phyloP scores from a whole-genome alignment of 306 rosid species.

The Quercus parvula region DNA sequence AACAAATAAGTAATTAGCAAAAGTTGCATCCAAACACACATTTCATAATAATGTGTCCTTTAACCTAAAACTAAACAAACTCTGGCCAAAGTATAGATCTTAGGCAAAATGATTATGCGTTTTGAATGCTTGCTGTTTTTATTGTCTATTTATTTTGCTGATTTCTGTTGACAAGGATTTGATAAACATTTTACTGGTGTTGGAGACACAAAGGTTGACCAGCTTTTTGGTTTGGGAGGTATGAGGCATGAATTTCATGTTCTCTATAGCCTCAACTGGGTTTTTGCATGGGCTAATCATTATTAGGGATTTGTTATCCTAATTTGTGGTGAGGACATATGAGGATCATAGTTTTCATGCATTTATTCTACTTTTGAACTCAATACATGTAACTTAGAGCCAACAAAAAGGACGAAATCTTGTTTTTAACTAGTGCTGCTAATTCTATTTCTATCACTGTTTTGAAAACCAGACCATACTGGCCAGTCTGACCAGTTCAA shows the following conservation, averaged over 20 bases:
- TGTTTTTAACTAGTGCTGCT: background rate
- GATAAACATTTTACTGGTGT: slow-evolving; percentile 1
- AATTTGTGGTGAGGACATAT: background rate
- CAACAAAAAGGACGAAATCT: background rate
- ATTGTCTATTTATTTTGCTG: background rate
- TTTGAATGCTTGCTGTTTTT: background rate
- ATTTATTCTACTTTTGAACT: background rate
- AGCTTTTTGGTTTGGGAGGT: slow-evolving; percentile 7
- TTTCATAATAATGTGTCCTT: background rate
- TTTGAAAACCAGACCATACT: too few relatives aligned
- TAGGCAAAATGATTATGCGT: background rate
- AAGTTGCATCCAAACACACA: too few relatives aligned
- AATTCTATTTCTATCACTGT: background rate
- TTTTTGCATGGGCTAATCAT: background rate
- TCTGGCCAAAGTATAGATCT: background rate
- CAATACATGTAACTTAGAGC: background rate
- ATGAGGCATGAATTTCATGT: background rate
- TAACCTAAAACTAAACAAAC: background rate
- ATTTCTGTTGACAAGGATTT: background rate
- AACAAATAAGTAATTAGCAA: too few relatives aligned
- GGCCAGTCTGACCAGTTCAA: too few relatives aligned
- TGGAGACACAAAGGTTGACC: background rate
- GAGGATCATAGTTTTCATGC: background rate
- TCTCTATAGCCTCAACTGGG: background rate
- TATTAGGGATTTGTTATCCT: background rate